Evolutionary conservation across 106 monocot genomes (phyloP).

Genomic region (Dactylorhiza incarnata): DNA sequence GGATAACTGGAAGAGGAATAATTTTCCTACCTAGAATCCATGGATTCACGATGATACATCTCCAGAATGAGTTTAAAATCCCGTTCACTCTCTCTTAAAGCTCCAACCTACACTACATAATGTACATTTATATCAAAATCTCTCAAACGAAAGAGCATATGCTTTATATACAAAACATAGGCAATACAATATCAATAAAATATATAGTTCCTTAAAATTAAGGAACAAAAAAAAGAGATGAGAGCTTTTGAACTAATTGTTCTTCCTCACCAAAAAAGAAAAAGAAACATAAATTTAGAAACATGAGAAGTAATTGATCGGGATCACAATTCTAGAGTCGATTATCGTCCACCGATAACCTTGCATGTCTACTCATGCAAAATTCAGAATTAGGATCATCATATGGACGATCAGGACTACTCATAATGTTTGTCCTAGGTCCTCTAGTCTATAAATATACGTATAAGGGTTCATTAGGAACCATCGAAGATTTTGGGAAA

Average conservation of each 20-base stretch:
- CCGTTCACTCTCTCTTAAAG: slow-evolving; percentile 39
- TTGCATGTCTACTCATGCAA: too few species aligned
- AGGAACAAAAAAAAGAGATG: not conserved
- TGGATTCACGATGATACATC: slow-evolving; percentile 63
- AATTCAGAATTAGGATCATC: too few species aligned
- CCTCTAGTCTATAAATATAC: too few species aligned
- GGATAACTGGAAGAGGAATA: not conserved
- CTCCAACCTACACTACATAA: slow-evolving; percentile 40
- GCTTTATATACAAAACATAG: not conserved
- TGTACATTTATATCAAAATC: not conserved
- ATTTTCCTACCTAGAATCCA: slow-evolving; percentile 43
- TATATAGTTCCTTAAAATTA: not conserved
- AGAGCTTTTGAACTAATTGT: not conserved
- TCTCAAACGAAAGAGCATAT: not conserved
- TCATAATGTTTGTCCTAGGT: too few species aligned
- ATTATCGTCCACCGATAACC: too few species aligned
- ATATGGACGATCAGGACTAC: too few species aligned
- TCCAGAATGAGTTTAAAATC: slow-evolving; percentile 58
- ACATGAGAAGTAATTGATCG: not conserved
- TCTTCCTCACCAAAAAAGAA: not conserved
- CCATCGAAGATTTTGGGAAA: too few species aligned
- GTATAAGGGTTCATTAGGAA: too few species aligned
- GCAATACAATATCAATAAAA: not conserved
- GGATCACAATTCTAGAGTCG: too few species aligned
- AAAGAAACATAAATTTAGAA: not conserved